phyloP scores from a whole-genome alignment of 164 flowering plant genomes.

The Berberis thunbergii region DNA sequence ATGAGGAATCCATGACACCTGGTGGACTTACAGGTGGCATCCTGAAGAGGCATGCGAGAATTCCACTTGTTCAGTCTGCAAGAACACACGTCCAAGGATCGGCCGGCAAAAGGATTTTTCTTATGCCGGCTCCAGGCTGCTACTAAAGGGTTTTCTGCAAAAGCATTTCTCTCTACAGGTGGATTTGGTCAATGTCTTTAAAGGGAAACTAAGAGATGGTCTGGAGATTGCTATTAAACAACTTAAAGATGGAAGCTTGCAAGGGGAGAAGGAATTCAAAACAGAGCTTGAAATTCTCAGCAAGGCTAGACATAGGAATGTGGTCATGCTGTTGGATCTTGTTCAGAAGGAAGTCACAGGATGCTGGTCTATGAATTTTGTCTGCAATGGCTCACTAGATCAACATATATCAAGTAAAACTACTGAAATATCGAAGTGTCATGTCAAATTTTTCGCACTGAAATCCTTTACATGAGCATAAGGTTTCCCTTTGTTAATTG shows the following conservation, averaged over 20 bases:
- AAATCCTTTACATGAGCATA: not conserved
- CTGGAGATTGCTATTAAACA: slow-evolving; percentile 46
- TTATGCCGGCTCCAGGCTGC: slow-evolving; percentile 36
- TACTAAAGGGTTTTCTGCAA: slow-evolving; percentile 33
- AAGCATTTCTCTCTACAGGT: slow-evolving; percentile 47
- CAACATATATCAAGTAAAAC: slow-evolving; percentile 40
- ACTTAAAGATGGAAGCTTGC: slow-evolving; percentile 40
- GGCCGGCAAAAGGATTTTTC: slow-evolving; percentile 35
- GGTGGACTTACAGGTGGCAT: slow-evolving; percentile 10
- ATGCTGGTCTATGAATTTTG: slow-evolving; percentile 52
- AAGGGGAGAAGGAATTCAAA: slow-evolving; percentile 52
- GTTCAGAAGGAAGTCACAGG: slow-evolving; percentile 43
- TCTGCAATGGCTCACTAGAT: slow-evolving; percentile 58
- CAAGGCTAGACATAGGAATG: slow-evolving; percentile 44
- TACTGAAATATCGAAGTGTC: not conserved
- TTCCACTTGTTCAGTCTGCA: slow-evolving; percentile 35
- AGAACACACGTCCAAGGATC: slow-evolving; percentile 30
- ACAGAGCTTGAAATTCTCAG: slow-evolving; percentile 47
- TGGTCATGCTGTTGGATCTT: slow-evolving; percentile 53
- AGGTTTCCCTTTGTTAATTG: too few relatives aligned
- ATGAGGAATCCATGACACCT: slow-evolving; percentile 7
- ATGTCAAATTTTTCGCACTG: not conserved
- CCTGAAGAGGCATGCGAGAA: slow-evolving; percentile 16
- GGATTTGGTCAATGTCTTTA: slow-evolving; percentile 55
- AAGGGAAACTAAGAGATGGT: slow-evolving; percentile 35